Evolutionary conservation across 192 early-diverging fungal species (phyloP), one percentile per base, ranked within the genome.

Genomic region (Gigaspora rosea): DNA sequence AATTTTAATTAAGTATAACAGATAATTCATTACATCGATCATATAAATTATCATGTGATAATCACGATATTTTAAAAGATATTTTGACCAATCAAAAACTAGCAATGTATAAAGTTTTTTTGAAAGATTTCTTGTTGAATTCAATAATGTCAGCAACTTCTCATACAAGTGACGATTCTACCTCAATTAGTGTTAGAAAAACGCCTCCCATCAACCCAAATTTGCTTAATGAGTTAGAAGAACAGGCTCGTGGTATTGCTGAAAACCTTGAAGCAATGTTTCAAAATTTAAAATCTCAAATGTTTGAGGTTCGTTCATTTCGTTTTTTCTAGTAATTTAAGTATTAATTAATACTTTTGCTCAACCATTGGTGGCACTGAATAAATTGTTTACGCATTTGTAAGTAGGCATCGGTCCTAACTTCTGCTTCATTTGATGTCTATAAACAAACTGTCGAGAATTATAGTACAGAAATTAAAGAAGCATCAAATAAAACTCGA

Each of bases 251-350:
- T 35, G 57, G 52, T 15, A 59, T 73, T 22, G 33, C 56, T 47
- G 46, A 73, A 27, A 46, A 73, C 36, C 16, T 73, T 36, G 71
- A 73, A 46, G 58, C 71, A 11, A 73, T 73, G 71, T 22, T 73
- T 36, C 52, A 58, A 47, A 57, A 73, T 22, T 36, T 73, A 57
- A 52, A 73, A 36, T 56, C 52, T 11, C 52, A 59, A 73, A 73
- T 73, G 71, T 73, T 59, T 36, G 71, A 73, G 71, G 71, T 71
- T 47, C 15, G 27, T 2, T 0, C 8, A 13, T 66, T 33, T 47
- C 36, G 20, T 32, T 66, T 15, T 8, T 47, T 12, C 6, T 51
- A 49, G 13, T 27, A 47, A 27, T 69, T 50, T 69, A 48, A 69
- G n/a, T 50, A 1, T 33, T 13, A 69, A 41, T 32, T 51, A 46